Conservation (phyloP, 345 rosid genomes). For the Dipteronia dyeriana region DNA sequence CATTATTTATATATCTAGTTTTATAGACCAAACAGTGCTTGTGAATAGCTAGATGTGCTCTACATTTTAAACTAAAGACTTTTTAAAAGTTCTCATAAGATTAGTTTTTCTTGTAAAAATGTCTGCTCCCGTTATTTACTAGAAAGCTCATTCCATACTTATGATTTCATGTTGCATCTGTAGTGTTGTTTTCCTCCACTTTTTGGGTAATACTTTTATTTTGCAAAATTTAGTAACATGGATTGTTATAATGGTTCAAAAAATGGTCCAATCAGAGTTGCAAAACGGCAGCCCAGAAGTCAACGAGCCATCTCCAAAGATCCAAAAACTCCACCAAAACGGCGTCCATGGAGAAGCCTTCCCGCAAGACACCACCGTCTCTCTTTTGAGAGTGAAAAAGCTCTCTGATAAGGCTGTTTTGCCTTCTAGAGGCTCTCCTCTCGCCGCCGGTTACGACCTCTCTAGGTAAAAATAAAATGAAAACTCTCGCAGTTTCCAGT, state of each 20-base stretch:
- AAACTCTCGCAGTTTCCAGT: too few species aligned
- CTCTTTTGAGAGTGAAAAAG: slow-evolving; percentile 58
- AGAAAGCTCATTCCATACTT: not conserved
- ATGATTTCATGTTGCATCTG: not conserved
- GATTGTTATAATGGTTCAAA: slow-evolving; percentile 1
- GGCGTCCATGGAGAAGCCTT: slow-evolving; percentile 23
- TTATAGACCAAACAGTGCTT: not conserved
- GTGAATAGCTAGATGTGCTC: not conserved
- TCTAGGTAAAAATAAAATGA: slow-evolving; percentile 39
- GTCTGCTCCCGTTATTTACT: too few species aligned
- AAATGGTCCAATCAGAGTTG: not conserved
- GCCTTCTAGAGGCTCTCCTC: slow-evolving; percentile 67
- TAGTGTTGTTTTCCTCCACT: not conserved
- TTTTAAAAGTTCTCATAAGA: not conserved
- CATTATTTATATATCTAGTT: not conserved
- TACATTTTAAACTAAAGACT: not conserved
- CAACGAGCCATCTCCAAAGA: slow-evolving; percentile 31
- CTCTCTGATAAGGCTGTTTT: slow-evolving; percentile 76
- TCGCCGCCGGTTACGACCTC: slow-evolving; percentile 85
- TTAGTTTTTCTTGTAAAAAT: too few species aligned
- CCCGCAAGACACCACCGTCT: not conserved
- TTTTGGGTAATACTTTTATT: not conserved
- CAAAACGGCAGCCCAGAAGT: slow-evolving; percentile 22
- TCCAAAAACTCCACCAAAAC: slow-evolving; percentile 45
- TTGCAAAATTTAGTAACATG: not conserved